Percentiles rank a stretch among this genome's conserved stretches.
Conservation (phyloP, 2,329 filamentous ascomycete species). For the Penicillium psychrosexuale region DNA sequence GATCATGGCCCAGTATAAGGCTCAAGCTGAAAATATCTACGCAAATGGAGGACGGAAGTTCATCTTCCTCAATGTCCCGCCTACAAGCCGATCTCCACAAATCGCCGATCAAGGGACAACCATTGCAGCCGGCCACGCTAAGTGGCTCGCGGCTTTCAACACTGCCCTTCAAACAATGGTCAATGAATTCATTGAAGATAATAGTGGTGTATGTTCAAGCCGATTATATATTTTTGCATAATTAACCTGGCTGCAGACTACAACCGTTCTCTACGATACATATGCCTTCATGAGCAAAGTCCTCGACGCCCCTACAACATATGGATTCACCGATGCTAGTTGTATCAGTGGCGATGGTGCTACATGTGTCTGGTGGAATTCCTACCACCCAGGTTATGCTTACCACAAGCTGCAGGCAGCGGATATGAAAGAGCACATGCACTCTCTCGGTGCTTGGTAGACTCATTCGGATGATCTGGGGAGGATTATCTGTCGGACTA, state of each 20-base stretch:
- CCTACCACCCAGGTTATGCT: constrained; percentile 31
- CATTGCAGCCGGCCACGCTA: constrained; percentile 17
- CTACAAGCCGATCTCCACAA: constrained; percentile 31
- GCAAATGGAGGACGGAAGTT: constrained; percentile 57
- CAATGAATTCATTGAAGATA: constrained; percentile 13
- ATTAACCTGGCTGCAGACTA: constrained; percentile 16
- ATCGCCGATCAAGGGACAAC: constrained; percentile 21
- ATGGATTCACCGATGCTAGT: constrained; percentile 28
- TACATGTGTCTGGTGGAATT: constrained; percentile 35
- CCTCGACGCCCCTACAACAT: constrained; percentile 25
- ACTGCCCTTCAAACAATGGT: constrained; percentile 23
- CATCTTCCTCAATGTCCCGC: constrained; percentile 58
- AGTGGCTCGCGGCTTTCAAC: constrained; percentile 28
- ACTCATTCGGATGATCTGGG: neutral
- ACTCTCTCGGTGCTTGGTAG: constrained; percentile 27
- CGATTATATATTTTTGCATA: neutral
- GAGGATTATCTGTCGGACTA: neutral
- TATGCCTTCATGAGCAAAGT: constrained; percentile 32
- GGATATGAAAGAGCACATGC: constrained; percentile 29
- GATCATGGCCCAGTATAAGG: constrained; percentile 48
- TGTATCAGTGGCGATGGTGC: constrained; percentile 30
- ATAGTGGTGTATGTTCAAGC: constrained; percentile 14
- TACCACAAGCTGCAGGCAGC: constrained; percentile 30
- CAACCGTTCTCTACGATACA: constrained; percentile 28
- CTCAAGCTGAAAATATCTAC: constrained; percentile 49